These are phyloP conservation scores for Parasitella parasitica DNA, from an alignment of 371 early-diverging fungal species.

Conservation along the genomic window DNA sequence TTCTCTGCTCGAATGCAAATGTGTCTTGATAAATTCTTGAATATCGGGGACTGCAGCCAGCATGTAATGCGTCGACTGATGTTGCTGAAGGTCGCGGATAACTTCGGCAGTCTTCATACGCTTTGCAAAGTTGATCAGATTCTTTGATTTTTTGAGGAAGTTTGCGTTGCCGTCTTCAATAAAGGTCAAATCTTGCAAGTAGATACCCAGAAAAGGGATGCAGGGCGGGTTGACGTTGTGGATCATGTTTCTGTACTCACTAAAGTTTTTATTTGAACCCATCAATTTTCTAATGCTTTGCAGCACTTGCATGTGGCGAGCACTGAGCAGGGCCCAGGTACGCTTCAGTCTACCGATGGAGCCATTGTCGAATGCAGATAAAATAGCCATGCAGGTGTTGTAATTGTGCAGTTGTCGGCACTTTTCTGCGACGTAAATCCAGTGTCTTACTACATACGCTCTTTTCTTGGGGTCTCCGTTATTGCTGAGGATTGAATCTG, in stretches of 20 bases:
- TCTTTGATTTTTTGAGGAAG: conserved; percentile 45
- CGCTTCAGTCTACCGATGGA: conserved; percentile 85
- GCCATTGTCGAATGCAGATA: conserved; percentile 83
- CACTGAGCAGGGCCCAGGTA: conserved; percentile 72
- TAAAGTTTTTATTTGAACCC: conserved; percentile 79
- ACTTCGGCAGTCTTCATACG: conserved; percentile 85
- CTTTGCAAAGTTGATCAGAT: conserved; percentile 90
- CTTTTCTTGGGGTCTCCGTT: conserved; percentile 82
- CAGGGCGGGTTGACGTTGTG: conserved; percentile 86
- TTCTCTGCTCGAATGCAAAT: conserved; percentile 52
- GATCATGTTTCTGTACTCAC: conserved; percentile 80
- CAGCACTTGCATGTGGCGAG: conserved; percentile 45
- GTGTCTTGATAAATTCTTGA: conserved; percentile 70
- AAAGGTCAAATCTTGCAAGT: conserved; percentile 90
- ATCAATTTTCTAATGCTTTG: conserved; percentile 63
- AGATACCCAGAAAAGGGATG: conserved; percentile 88
- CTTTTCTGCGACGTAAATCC: conserved; percentile 81
- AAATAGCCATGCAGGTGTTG: conserved; percentile 84
- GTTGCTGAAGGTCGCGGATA: conserved; percentile 89
- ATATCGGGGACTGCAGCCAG: conserved; percentile 78
- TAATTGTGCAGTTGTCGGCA: conserved; percentile 63
- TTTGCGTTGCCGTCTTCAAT: conserved; percentile 88
- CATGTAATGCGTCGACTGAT: conserved; percentile 77
- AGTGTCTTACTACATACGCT: conserved; percentile 72
- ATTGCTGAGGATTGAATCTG: conserved; percentile 75